Percentiles rank a stretch among this genome's conserved stretches.
Conservation (phyloP, 2,329 filamentous ascomycete species). For the Epichloe sibirici region DNA sequence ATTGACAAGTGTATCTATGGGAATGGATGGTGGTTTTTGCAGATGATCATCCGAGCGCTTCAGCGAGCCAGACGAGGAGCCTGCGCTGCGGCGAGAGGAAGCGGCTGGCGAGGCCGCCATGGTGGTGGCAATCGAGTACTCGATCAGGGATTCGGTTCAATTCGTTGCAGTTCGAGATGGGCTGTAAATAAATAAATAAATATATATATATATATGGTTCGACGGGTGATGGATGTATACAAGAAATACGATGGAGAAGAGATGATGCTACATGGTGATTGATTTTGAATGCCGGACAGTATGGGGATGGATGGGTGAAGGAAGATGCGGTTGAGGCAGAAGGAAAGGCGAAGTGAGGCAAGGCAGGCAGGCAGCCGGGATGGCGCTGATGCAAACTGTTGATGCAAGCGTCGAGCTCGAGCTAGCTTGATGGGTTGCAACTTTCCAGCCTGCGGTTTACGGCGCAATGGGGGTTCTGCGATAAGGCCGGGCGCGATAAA, state of each 20-base stretch:
- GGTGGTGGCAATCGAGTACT: constrained; percentile 10
- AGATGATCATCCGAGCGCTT: constrained; percentile 16
- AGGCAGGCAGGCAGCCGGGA: background rate
- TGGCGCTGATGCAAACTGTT: background rate
- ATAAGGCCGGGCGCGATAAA: background rate
- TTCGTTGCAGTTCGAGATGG: background rate
- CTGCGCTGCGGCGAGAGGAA: constrained; percentile 24
- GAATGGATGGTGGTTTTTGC: constrained; percentile 11
- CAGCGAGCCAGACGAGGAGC: constrained; percentile 24
- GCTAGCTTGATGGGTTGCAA: too few relatives aligned
- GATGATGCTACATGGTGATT: constrained; percentile 6
- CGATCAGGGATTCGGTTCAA: too few relatives aligned
- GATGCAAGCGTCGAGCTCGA: background rate
- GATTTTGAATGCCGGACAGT: background rate
- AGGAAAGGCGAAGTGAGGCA: background rate
- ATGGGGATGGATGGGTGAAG: background rate
- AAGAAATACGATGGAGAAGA: background rate
- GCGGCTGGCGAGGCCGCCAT: constrained; percentile 25
- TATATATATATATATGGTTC: background rate
- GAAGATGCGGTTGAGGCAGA: background rate
- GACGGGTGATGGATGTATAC: background rate
- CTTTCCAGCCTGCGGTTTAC: too few relatives aligned
- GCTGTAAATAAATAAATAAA: background rate
- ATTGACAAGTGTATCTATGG: constrained; percentile 66
- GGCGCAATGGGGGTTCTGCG: background rate